Evolutionary conservation across 768 basidiomycete genomes (phyloP).

Genomic region (Ramaria sp.): DNA sequence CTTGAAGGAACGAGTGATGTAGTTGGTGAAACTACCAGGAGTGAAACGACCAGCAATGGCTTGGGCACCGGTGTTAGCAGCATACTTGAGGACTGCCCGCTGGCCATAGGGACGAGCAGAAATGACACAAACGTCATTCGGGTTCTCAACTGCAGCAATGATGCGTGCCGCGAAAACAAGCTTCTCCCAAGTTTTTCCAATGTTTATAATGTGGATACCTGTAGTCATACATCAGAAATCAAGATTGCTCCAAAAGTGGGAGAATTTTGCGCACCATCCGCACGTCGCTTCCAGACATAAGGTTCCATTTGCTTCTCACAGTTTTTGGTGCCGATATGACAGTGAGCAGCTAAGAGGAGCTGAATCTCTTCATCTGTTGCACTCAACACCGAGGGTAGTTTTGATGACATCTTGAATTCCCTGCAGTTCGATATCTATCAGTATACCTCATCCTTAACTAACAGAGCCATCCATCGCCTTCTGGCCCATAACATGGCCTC

Average conservation of each 20-base stretch:
- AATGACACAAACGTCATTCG: conserved; percentile 95
- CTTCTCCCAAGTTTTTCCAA: conserved; percentile 99
- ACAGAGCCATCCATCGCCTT: conserved; percentile 6
- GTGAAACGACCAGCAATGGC: conserved; percentile 99
- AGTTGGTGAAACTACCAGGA: conserved; percentile 98
- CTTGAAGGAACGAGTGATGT: conserved; percentile 99
- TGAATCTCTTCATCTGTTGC: conserved; percentile 98
- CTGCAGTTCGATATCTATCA: background rate
- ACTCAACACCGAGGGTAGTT: conserved; percentile 86
- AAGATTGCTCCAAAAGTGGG: background rate
- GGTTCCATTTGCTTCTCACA: conserved; percentile 99
- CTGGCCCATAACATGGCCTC: background rate
- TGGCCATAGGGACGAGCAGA: conserved; percentile 98
- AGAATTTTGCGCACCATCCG: conserved; percentile 62
- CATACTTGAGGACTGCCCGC: conserved; percentile 98
- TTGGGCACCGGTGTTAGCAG: conserved; percentile 95
- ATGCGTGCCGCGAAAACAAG: conserved; percentile 96
- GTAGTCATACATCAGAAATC: conserved; percentile 7
- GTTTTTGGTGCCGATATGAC: conserved; percentile 97
- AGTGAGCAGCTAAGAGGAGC: conserved; percentile 88
- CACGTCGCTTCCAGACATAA: conserved; percentile 94
- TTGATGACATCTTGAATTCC: conserved; percentile 50
- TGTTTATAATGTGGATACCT: conserved; percentile 96
- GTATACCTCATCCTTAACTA: conserved; percentile 1
- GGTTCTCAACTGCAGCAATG: conserved; percentile 96